Evolutionary conservation across 495 filamentous ascomycete genomes (phyloP), one percentile per base, ranked within the genome.

Genomic region (Penicillium flavigenum): DNA sequence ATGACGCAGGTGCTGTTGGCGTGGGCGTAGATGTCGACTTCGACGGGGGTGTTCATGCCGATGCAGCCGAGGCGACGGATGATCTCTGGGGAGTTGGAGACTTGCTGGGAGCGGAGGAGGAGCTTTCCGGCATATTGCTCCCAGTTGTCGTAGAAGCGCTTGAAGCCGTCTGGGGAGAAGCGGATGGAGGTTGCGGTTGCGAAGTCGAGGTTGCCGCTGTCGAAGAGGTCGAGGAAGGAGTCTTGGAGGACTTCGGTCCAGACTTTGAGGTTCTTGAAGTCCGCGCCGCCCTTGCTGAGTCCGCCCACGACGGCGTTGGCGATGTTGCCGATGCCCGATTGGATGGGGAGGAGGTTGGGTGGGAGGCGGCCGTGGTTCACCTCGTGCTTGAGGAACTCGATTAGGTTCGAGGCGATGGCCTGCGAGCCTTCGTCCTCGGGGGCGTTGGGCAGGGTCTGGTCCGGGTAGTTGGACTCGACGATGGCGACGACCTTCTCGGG

Each of bases 241-340:
- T 96, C 91, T 72, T 96, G 91, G 58, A 96, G 85, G 36, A 96
- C 91, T 70, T 96, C 91, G 49, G 91, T 96, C 91, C 91, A 96
- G 16, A 96, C 91, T 64, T 86, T 90, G 43, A 96, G 83, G 76
- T 95, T 88, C 48, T 81, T 81, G 82, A 96, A 96, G 68, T 92
- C 88, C 51, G 89, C 89, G 31, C 78, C 79, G 47, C 80, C 81
- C 63, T 89, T 83, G 63, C 86, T 82, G 38, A 96, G 84, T 5
- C 91, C 91, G 51, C 91, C 90, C 59, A 96, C 83, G 54, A 96
- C 91, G 26, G 91, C 91, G 67, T 96, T 96, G 74, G 91, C 91
- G 64, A 96, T 96, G 77, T 96, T 96, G 50, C 91, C 91, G 57
- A 96, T 96, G 34, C 91, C 91, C 19, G 87, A 91, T 65, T 96